Evolutionary conservation across 148 eudicot genomes (phyloP), one percentile per base, ranked within the genome.

Genomic region (Pharnaceum exiguum): DNA sequence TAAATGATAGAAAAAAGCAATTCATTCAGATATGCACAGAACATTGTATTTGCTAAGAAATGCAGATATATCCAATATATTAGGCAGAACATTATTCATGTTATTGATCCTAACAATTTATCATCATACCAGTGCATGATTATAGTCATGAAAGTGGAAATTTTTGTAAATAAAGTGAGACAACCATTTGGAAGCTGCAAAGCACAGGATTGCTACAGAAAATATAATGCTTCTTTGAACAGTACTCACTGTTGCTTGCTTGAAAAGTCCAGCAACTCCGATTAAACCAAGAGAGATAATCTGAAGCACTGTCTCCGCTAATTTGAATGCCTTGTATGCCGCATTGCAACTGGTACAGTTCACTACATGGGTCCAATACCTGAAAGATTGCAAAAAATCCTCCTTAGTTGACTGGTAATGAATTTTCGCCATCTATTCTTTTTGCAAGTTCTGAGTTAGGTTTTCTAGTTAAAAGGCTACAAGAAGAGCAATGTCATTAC

Each of bases 121-220:
- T 19, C 13, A 49, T 79, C 58, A 82, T 57, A 31, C 42, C 35
- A 63, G 55, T 44, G 88, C 86, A 66, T 86, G 97, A 66, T 69
- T 71, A 58, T 90, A 90, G 75, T 90, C 95, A 60, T 90, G 97
- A 68, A 35, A 90, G 44, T 57, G 81, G 76, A 81, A 81, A 28
- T 65, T 69, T 44, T 83, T 73, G 86, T 76, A 73, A 27, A 76
- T 72, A 57, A 76, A 82, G 60, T 76, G 80, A 36, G 87, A 74
- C 67, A 85, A 44, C 82, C 82, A 79, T 57, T 61, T 85, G 7
- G 93, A 85, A 57, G 75, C 87, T 53, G 71, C 71, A 70, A 85
- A 82, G 66, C 80, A 77, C 19, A 79, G 6, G 2, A 82, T 68
- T 27, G 87, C 87, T 26, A 59, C 3, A n/a, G 38, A 44, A 32